Base-by-base conservation (phyloP, 2,329 filamentous ascomycete genomes). In the Dothidotthia symphoricarpi region DNA sequence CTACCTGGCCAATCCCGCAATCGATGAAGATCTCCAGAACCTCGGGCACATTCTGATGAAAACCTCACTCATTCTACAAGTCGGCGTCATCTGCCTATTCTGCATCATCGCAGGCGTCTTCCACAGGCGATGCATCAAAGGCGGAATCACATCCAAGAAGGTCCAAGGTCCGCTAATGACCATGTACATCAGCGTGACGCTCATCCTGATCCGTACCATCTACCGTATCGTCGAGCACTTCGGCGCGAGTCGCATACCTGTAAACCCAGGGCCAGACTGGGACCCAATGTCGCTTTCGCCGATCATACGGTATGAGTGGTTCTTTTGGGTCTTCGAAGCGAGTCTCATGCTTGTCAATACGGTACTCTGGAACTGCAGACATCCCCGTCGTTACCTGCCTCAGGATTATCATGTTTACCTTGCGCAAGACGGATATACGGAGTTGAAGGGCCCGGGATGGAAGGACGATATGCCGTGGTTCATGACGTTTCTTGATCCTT, bases 221-320 rank as follows among this genome's bases (percentile, higher is more conserved):
- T 77, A 72, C 39, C 73, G 76, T 11, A 69, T 71, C 1, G 68
- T 77, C 22, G 72, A 77, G 33, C 73, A 71, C 34, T 81, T 80
- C 45, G 69, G 68, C 34, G 55, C 75, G n/a, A 64, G 71, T 0
- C 48, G 60, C 16, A 58, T 74, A 10, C 63, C 74, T 16, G 62
- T 68, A 15, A 65, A 65, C 6, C 66, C 61, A 14, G 47, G 61
- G 28, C 16, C 36, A 4, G 31, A 31, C 11, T 63, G 68, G 19
- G 55, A 68, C 12, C 67, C 67, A 16, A 45, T 49, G 36, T 49
- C 38, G 17, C 51, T 66, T 32, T 55, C 57, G 42, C 59, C 64
- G 35, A 43, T 63, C 41, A 35, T 68, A 31, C 64, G 63, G n/a
- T 64, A 73, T 28, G 75, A 78, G 39, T 72, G 67, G 65, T 74